Evolutionary conservation across 2,329 filamentous ascomycete genomes (phyloP).

Genomic region (Fusarium goolgardi): DNA sequence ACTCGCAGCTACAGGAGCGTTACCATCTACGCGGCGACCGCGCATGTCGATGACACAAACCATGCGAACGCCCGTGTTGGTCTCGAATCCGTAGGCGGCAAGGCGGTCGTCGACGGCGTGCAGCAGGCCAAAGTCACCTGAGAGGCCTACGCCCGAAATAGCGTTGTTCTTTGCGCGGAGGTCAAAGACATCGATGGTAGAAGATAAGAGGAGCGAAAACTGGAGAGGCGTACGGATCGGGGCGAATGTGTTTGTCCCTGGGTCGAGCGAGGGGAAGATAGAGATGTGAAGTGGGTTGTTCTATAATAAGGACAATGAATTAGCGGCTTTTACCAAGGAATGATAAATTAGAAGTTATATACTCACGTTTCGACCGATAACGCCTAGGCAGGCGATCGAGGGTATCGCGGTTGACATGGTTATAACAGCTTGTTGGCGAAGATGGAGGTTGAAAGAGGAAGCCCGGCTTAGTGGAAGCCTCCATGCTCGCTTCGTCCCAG

Average conservation of each 20-base stretch:
- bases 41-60: slow-evolving; percentile 92
- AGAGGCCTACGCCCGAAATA: slow-evolving; percentile 61
- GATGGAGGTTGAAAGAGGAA: slow-evolving; percentile 34
- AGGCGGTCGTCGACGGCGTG: slow-evolving; percentile 94
- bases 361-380: slow-evolving; percentile 91
- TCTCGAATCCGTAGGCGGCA: slow-evolving; percentile 95
- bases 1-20: slow-evolving; percentile 34
- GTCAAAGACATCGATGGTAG: slow-evolving; percentile 93
- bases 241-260: slow-evolving; percentile 62
- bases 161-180: slow-evolving; percentile 80
- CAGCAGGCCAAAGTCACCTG: slow-evolving; percentile 89
- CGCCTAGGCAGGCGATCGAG: slow-evolving; percentile 90
- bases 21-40: slow-evolving; percentile 66
- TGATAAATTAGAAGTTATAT: background rate
- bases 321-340: background rate
- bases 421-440: slow-evolving; percentile 26
- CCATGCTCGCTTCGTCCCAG: slow-evolving; percentile 35
- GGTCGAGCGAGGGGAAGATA: slow-evolving; percentile 81
- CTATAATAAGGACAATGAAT: slow-evolving; percentile 59
- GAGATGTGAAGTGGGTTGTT: slow-evolving; percentile 96
- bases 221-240: slow-evolving; percentile 81
- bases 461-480: slow-evolving; percentile 36
- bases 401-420: slow-evolving; percentile 73
- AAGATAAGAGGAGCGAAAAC: slow-evolving; percentile 90
- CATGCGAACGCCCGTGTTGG: slow-evolving; percentile 93